These are phyloP conservation scores for Penicillium manginii DNA, from an alignment of 495 filamentous ascomycete species.

Conservation along the genomic window DNA sequence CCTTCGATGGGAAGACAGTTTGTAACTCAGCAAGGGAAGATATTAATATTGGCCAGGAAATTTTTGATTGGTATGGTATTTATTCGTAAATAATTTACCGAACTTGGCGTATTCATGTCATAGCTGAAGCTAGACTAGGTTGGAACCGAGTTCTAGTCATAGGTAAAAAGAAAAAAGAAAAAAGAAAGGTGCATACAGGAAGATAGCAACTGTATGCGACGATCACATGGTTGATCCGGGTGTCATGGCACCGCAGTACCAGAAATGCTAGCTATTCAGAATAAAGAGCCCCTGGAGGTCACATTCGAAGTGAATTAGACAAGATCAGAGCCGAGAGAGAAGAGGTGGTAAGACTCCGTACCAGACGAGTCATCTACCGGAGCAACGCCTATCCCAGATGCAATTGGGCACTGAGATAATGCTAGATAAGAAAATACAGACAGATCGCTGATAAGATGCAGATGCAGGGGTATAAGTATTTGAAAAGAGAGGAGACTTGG, in stretches of 20 bases:
- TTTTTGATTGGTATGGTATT: too few relatives aligned
- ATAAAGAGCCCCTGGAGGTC: background rate
- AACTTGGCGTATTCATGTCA: background rate
- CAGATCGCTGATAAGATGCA: slow-evolving; percentile 22
- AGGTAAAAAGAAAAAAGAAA: background rate
- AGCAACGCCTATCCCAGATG: slow-evolving; percentile 24
- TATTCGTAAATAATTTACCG: too few relatives aligned
- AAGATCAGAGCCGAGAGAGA: background rate
- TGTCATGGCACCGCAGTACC: background rate
- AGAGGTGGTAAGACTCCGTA: slow-evolving; percentile 11
- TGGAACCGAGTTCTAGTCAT: background rate
- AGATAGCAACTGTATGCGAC: background rate
- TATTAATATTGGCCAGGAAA: too few relatives aligned
- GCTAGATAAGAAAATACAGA: slow-evolving; percentile 14
- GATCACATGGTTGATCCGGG: background rate
- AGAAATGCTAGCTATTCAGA: background rate
- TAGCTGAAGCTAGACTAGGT: background rate
- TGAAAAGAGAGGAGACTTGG: background rate
- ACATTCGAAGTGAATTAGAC: slow-evolving; percentile 1
- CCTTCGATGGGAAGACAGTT: too few relatives aligned
- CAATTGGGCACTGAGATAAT: slow-evolving; percentile 9
- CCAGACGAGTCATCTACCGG: slow-evolving; percentile 18
- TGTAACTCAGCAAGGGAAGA: too few relatives aligned
- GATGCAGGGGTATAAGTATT: slow-evolving; percentile 24
- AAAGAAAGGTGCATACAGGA: background rate